Evolutionary conservation across 495 filamentous ascomycete species (phyloP).

Genomic region (Entonaema liquescens): DNA sequence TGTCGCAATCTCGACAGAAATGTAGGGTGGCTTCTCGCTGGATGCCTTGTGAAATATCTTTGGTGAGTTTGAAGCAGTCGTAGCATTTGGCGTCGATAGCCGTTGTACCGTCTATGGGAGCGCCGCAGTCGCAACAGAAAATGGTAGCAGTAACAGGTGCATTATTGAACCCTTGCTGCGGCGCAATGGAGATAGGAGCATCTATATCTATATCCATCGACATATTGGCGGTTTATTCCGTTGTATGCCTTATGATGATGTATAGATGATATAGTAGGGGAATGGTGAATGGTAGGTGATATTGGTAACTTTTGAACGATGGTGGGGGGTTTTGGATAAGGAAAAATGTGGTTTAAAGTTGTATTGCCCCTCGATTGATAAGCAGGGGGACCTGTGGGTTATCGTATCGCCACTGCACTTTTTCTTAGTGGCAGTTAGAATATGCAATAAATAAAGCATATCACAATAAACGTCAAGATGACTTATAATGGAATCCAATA

Average conservation of each 20-base stretch:
- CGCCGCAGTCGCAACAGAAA: conserved; percentile 94
- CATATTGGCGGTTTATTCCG: conserved; percentile 31
- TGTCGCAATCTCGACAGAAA: conserved; percentile 88
- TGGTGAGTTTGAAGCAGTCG: conserved; percentile 90
- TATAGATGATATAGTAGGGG: not conserved
- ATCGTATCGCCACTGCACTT: conserved; percentile 35
- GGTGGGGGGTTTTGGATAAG: conserved; percentile 31
- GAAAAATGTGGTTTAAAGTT: conserved; percentile 15
- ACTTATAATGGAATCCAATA: conserved; percentile 1
- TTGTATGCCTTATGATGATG: conserved; percentile 1
- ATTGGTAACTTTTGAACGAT: conserved; percentile 13
- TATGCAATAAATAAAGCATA: not conserved
- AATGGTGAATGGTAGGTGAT: not conserved
- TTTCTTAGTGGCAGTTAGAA: not conserved
- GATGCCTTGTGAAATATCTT: conserved; percentile 93
- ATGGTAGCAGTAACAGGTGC: conserved; percentile 55
- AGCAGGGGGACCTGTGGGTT: conserved; percentile 29
- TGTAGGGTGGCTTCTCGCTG: conserved; percentile 84
- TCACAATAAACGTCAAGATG: not conserved
- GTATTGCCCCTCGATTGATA: conserved; percentile 44
- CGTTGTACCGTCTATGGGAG: conserved; percentile 89
- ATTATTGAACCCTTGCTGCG: conserved; percentile 22
- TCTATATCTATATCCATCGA: conserved; percentile 48
- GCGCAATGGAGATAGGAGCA: conserved; percentile 43
- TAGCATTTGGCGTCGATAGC: conserved; percentile 88